Percentiles rank a stretch among this genome's conserved stretches.
Evolutionary conservation across 768 basidiomycete genomes (phyloP).

Genomic region (Leucocoprinus birnbaumii): DNA sequence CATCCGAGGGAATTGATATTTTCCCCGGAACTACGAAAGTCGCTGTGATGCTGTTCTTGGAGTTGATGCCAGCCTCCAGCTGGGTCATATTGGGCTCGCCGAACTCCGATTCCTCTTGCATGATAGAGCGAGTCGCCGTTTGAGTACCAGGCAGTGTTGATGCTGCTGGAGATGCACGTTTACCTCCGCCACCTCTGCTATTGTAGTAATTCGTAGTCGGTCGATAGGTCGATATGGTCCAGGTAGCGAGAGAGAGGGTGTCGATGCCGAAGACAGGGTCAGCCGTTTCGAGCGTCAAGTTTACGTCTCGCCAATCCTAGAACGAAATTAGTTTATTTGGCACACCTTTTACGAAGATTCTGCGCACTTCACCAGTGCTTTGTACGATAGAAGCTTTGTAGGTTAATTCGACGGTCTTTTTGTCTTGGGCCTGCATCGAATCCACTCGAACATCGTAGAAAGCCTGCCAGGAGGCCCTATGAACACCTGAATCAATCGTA

Average conservation of each 20-base stretch:
- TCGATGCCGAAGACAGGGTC: conserved; percentile 37
- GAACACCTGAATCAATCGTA: conserved; percentile 25
- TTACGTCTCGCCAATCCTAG: conserved; percentile 41
- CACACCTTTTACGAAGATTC: too few species aligned
- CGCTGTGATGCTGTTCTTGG: conserved; percentile 35
- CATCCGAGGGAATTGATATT: conserved; percentile 39
- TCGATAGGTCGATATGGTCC: conserved; percentile 29
- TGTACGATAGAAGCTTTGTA: conserved; percentile 42
- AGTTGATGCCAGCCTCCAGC: conserved; percentile 23
- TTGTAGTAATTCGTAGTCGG: not conserved
- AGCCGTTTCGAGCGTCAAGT: conserved; percentile 40
- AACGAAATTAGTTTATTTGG: not conserved
- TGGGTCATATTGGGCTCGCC: too few species aligned
- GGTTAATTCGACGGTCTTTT: conserved; percentile 31
- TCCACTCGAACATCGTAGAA: conserved; percentile 41
- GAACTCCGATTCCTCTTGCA: too few species aligned
- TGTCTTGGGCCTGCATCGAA: conserved; percentile 36
- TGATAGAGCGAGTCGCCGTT: too few species aligned
- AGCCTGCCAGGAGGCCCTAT: conserved; percentile 33
- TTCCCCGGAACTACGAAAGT: conserved; percentile 40
- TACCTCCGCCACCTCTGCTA: too few species aligned
- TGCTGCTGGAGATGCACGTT: too few species aligned
- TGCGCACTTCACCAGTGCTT: conserved; percentile 37
- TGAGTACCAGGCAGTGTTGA: too few species aligned
- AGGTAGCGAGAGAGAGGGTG: conserved; percentile 33